Conservation (phyloP, 176 grass and related monocot genomes). For the Elaeis guineensis region DNA sequence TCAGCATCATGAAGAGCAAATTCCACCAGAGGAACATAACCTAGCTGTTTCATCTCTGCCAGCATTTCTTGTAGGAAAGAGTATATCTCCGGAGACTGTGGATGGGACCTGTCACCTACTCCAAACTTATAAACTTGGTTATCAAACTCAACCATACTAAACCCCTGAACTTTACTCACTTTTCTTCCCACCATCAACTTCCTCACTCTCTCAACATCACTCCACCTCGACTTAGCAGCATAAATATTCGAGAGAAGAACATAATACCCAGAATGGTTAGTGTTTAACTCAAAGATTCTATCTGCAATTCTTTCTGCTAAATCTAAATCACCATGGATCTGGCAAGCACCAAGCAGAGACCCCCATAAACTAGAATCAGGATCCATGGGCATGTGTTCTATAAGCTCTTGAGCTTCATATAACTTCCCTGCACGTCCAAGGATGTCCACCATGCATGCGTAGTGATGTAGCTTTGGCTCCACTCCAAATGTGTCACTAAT, state of each 20-base stretch:
- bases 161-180: conserved; percentile 21
- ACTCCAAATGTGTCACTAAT: conserved; percentile 6
- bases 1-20: conserved; percentile 17
- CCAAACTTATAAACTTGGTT: conserved; percentile 21
- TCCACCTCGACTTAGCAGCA: conserved; percentile 26
- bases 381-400: conserved; percentile 17
- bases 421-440: conserved; percentile 26
- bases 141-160: conserved; percentile 19
- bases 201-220: conserved; percentile 24
- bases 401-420: conserved; percentile 18
- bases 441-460: conserved; percentile 22
- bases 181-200: conserved; percentile 18
- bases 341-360: conserved; percentile 14
- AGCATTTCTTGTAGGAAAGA: conserved; percentile 9
- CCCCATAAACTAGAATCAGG: conserved; percentile 19
- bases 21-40: conserved; percentile 19
- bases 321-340: conserved; percentile 24
- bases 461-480: conserved; percentile 16
- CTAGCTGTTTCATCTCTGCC: conserved; percentile 16
- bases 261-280: conserved; percentile 17
- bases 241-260: conserved; percentile 31
- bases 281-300: conserved; percentile 13
- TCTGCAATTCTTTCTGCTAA: conserved; percentile 25
- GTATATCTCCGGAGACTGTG: conserved; percentile 17
- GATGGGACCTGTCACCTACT: conserved; percentile 22